Conservation (phyloP, 83 land plant genomes). For the Picea abies region DNA sequence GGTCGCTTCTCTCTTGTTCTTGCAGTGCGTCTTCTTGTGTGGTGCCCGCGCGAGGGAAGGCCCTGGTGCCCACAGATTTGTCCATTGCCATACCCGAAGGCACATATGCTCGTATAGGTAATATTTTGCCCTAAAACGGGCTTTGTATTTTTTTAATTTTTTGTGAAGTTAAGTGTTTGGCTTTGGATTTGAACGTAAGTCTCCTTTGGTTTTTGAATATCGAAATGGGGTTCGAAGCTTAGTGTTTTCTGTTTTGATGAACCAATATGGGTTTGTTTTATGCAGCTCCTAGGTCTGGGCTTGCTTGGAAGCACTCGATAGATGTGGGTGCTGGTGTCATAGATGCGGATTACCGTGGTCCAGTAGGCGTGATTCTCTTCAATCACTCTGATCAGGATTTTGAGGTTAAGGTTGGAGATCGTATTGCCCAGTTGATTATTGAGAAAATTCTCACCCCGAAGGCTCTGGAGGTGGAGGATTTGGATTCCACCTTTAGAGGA, state of each 20-base stretch:
- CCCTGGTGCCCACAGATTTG: conserved; percentile 84
- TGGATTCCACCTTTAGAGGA: conserved; percentile 80
- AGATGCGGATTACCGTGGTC: too few species aligned
- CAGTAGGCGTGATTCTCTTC: conserved; percentile 63
- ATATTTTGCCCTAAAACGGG: too few species aligned
- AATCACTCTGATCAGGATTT: conserved; percentile 89
- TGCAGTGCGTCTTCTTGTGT: conserved; percentile 66
- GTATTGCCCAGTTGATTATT: conserved; percentile 88
- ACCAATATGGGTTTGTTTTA: background rate
- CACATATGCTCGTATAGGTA: conserved; percentile 93
- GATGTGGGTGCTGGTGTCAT: too few species aligned
- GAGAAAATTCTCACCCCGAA: conserved; percentile 86
- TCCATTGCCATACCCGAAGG: conserved; percentile 91
- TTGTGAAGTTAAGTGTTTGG: background rate
- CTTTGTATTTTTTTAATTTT: background rate
- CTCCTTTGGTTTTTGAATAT: background rate
- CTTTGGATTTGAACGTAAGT: too few species aligned
- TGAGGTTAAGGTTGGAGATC: conserved; percentile 78
- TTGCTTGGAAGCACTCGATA: too few species aligned
- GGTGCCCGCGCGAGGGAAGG: conserved; percentile 92
- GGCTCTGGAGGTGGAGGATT: conserved; percentile 71
- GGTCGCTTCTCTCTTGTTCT: background rate
- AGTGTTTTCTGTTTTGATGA: background rate
- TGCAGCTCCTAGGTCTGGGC: too few species aligned
- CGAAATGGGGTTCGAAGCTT: background rate